These are phyloP conservation scores for Helotiales sp. DNA, from an alignment of 2,329 filamentous ascomycete species.

Conservation along the genomic window DNA sequence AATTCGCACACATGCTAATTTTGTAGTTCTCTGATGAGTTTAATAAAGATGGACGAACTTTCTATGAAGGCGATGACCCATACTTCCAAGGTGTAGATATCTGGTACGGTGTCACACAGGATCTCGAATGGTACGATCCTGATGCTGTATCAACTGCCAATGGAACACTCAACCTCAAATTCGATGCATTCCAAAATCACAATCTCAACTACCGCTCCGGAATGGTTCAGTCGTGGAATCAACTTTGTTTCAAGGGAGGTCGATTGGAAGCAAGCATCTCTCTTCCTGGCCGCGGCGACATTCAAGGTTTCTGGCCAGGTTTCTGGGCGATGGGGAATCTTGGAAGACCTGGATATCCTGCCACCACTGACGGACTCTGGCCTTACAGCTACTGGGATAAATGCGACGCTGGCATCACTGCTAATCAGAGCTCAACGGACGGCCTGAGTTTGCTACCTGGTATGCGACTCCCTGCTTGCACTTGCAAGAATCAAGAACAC, in stretches of 20 bases:
- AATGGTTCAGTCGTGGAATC: slow-evolving; percentile 77
- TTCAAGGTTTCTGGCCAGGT: slow-evolving; percentile 72
- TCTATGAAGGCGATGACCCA: slow-evolving; percentile 70
- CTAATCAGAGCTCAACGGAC: slow-evolving; percentile 68
- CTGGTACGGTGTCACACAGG: slow-evolving; percentile 71
- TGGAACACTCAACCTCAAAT: slow-evolving; percentile 62
- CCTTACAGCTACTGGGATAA: slow-evolving; percentile 70
- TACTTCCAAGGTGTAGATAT: slow-evolving; percentile 68
- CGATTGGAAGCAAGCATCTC: slow-evolving; percentile 70
- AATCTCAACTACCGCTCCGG: slow-evolving; percentile 66
- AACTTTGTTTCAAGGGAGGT: slow-evolving; percentile 71
- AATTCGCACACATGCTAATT: slow-evolving; percentile 3
- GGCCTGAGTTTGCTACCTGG: slow-evolving; percentile 68
- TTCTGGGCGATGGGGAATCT: slow-evolving; percentile 78
- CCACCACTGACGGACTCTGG: slow-evolving; percentile 72
- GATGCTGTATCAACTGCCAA: slow-evolving; percentile 63
- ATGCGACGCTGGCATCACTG: slow-evolving; percentile 70
- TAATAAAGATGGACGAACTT: slow-evolving; percentile 64
- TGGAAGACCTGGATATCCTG: slow-evolving; percentile 66
- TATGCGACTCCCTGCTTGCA: slow-evolving; percentile 69
- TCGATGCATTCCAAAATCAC: slow-evolving; percentile 66
- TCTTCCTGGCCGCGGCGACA: slow-evolving; percentile 64
- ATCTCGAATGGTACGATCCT: slow-evolving; percentile 72
- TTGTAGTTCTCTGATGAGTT: slow-evolving; percentile 69
- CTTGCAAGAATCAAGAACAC: slow-evolving; percentile 63